Base-by-base conservation (phyloP, 257 asterid genomes). In the Craterostigma plantagineum region DNA sequence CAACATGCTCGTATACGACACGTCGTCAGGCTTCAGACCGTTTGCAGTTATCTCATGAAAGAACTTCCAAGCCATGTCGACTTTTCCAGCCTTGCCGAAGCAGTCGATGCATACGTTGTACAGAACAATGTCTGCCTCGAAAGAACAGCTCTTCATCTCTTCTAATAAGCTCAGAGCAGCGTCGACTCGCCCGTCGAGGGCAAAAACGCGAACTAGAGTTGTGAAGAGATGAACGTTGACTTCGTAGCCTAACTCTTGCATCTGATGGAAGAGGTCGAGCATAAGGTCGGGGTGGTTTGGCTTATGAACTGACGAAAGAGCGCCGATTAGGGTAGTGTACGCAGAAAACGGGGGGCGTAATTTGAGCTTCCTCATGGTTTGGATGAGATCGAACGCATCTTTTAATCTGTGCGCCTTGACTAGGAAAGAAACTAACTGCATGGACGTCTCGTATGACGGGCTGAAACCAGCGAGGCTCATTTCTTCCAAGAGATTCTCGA, bases 171-270 rank as follows among this genome's bases (percentile, higher is more conserved):
- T 63, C 39, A 90, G 82, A 60, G 95, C 93, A 60, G 76, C 79
- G 63, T 90, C 95, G 14, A 79, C 91, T 35, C 65, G 79, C 16
- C 91, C 95, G 57, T 79, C 81, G 59, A 74, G 66, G n/a, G 98
- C 92, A 44, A 90, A 72, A 11, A 65, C 76, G 43, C 92, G 86
- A 49, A 82, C 69, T 30, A 90, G 54, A 42, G 93, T 82, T 0
- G 93, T 90, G 68, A 82, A 90, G 16, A 90, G 62, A 69, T 90
- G 79, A 49, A 82, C 82, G 11, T 16, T 79, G 13, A 76, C 92
- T 77, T 82, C 93, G 38, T 90, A 90, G n/a, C 95, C 93, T 54
- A 79, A 57, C 44, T 87, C 95, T 56, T 87, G 93, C 92, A 82
- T 72, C 59, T 90, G 92, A 46, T 63, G 70, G 55, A 90, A 82